Evolutionary conservation across 2,329 filamentous ascomycete species (phyloP), one percentile per base, ranked within the genome.

Genomic region (Lizonia empirigonia): DNA sequence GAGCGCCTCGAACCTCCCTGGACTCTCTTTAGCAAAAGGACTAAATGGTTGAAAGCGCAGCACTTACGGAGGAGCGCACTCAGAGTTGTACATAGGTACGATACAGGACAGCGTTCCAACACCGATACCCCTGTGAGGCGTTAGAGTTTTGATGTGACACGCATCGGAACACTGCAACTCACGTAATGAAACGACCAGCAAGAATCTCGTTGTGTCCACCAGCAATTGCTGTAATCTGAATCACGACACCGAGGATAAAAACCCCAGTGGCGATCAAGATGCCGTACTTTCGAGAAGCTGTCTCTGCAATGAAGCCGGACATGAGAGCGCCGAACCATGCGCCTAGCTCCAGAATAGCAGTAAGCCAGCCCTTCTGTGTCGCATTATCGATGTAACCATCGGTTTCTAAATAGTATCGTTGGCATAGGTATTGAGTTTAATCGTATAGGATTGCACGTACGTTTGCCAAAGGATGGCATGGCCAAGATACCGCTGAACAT

Each of bases 311-410:
- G 63, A 87, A 87, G 1, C 88, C 86, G 2, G 84, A 88, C 32
- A 87, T 77, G 3, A 92, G 72, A 0, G 86, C 83, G 29, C 89
- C 89, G n/a, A 90, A 67, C 88, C 88, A 91, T 34, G 88, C 88
- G 44, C 88, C 88, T 2, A 91, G 81, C 67, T 91, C 87, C 20
- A 91, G 82, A 57, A 90, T 90, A 2, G 87, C 79, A 1, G 76
- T 77, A 16, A 80, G 68, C 77, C 77, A 79, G 24, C 77, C 78
- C 50, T 78, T 74, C 50, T 76, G 74, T 3, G 74, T 77, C 10
- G 68, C 45, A 24, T 75, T 64, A 37, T 68, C 53, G 15, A 68
- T 69, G 59, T 72, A 73, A 27, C 64, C 54, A 42, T 75, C 73
- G 71, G 80, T 80, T 32, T 79, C 74, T 76, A 34, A 4, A 39